Base-by-base conservation (phyloP, 805 yeast species). In the Suhomyces prunicola region DNA sequence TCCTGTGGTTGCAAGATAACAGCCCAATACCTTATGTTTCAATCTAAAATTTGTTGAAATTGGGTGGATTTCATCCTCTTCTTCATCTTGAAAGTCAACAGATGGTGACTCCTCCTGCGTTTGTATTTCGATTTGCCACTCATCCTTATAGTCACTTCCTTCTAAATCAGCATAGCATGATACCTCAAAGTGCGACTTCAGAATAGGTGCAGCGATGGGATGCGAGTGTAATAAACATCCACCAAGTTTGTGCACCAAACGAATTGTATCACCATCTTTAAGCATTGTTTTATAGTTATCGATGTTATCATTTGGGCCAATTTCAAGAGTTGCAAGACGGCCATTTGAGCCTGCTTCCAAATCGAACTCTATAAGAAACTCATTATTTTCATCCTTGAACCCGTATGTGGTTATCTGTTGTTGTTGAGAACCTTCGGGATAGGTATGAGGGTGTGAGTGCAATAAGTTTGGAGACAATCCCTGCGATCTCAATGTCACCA, bases 331-430 rank as follows among this genome's bases (percentile, higher is more conserved):
- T 9, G 77, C 76, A 59, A 59, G 65, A 46, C 65, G 60, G 22
- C 66, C 66, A 27, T 54, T 55, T 15, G 47, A 41, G 1, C 69
- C 67, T 39, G 76, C 73, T 6, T 72, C 79, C 67, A 88, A 77
- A 27, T 77, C 79, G 63, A 94, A 75, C 4, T 98, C 98, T 73
- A 94, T 90, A 59, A 82, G 84, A 19, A 96, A 85, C 70, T 94
- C 98, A 65, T 94, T 94, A 67, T 94, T 98, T 69, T 94, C 99
- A 69, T 94, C 98, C 66, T 90, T 90, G 70, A 85, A 90, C 17
- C 92, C 89, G 68, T 94, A 94, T 6, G 94, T 89, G 26, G 99
- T 94, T 48, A 94, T 79, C 71, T 94, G 99, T 69, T 92, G 97
- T 72, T 94, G 98, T 57, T 81, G 80, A 2, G 97, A 89, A 3